Percentiles rank a stretch among this genome's conserved stretches.
phyloP scores from a whole-genome alignment of 352 stramenopile species.

The Globisporangium middletonii region DNA sequence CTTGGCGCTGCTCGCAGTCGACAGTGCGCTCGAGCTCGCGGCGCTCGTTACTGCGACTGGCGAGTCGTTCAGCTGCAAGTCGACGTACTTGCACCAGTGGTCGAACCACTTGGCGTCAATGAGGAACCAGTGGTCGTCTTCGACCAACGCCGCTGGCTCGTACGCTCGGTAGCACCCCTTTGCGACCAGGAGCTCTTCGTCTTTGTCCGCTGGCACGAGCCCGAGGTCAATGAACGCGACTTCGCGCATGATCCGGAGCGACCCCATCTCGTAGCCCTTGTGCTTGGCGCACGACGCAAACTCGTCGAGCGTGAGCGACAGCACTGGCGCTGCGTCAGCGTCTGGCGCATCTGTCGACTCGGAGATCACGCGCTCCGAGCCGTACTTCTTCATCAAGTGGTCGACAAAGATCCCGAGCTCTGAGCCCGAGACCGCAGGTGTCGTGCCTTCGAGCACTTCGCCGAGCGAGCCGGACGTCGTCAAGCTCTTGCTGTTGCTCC shows the following conservation, averaged over 20 bases:
- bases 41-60: slow-evolving; percentile 21
- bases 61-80: slow-evolving; percentile 20
- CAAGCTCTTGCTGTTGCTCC: slow-evolving; percentile 39
- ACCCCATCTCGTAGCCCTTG: slow-evolving; percentile 72
- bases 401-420: slow-evolving; percentile 79
- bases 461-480: slow-evolving; percentile 40
- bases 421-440: slow-evolving; percentile 69
- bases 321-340: slow-evolving; percentile 19
- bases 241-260: slow-evolving; percentile 78
- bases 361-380: slow-evolving; percentile 24
- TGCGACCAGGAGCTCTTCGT: slow-evolving; percentile 71
- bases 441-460: slow-evolving; percentile 48
- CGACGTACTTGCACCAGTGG: slow-evolving; percentile 81
- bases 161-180: slow-evolving; percentile 76
- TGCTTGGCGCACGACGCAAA: slow-evolving; percentile 61
- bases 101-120: slow-evolving; percentile 83
- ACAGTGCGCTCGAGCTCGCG: slow-evolving; percentile 12
- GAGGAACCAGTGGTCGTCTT: slow-evolving; percentile 83
- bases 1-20: slow-evolving; percentile 8
- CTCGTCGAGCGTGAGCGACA: slow-evolving; percentile 58
- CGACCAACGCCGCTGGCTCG: slow-evolving; percentile 52
- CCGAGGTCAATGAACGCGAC: slow-evolving; percentile 82
- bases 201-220: slow-evolving; percentile 60
- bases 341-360: slow-evolving; percentile 15
- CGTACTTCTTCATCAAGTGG: slow-evolving; percentile 57